A percentile compares a stretch with the other conserved stretches of the same genome.
phyloP scores from a whole-genome alignment of 179 eudicot species.

The Spinacia oleracea region DNA sequence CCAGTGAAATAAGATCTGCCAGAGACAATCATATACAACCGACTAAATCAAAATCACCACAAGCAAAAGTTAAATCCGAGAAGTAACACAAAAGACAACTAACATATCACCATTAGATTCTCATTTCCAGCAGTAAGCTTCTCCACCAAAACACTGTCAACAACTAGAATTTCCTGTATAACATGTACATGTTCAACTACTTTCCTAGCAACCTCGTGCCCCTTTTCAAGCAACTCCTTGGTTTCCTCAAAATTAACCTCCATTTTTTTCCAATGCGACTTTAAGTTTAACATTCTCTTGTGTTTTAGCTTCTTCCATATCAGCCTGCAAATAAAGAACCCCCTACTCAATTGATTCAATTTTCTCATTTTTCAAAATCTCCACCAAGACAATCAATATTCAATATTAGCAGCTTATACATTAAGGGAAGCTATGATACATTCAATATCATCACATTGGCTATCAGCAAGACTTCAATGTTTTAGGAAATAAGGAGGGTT shows the following conservation, averaged over 20 bases:
- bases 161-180: slow-evolving; percentile 75
- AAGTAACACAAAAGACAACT: not conserved
- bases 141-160: slow-evolving; percentile 62
- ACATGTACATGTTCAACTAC: slow-evolving; percentile 65
- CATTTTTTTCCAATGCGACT: slow-evolving; percentile 65
- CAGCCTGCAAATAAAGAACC: slow-evolving; percentile 56
- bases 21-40: slow-evolving; percentile 11
- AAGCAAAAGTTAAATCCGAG: not conserved
- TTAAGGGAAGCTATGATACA: no score
- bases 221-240: slow-evolving; percentile 67
- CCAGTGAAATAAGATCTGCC: slow-evolving; percentile 80
- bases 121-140: slow-evolving; percentile 80
- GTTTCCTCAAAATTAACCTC: slow-evolving; percentile 77
- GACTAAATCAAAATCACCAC: no score
- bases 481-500: no score
- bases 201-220: slow-evolving; percentile 61
- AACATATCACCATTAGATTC: slow-evolving; percentile 58
- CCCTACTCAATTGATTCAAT: no score
- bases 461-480: no score
- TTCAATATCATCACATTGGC: no score
- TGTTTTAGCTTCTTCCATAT: slow-evolving; percentile 84
- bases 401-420: no score
- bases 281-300: slow-evolving; percentile 80
- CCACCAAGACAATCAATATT: no score
- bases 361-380: no score